Evolutionary conservation across 2,329 filamentous ascomycete species (phyloP).

Genomic region (Phyllosticta citribraziliensis): DNA sequence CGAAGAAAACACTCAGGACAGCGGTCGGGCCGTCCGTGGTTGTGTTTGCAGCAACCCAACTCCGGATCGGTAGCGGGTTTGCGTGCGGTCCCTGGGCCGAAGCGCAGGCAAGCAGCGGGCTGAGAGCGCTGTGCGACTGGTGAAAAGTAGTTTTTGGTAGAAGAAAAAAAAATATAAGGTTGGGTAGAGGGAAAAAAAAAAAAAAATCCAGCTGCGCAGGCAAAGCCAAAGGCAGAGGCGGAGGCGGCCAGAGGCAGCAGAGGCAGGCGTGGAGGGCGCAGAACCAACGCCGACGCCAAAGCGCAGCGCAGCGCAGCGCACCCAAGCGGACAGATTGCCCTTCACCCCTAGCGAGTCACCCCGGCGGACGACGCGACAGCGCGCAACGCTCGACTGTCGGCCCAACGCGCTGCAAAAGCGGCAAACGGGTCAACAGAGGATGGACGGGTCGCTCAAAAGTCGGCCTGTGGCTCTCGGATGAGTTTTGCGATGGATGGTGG

Average conservation of each 20-base stretch:
- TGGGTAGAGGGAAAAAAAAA: not conserved
- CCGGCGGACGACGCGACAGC: slow-evolving; percentile 7
- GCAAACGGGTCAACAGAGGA: not conserved
- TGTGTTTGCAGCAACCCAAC: not conserved
- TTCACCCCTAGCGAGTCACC: slow-evolving; percentile 9
- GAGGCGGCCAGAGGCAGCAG: not conserved
- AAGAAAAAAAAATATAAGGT: not conserved
- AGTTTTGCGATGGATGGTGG: slow-evolving; percentile 9
- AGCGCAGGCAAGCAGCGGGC: not conserved
- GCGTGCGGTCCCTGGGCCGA: not conserved
- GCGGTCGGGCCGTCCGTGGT: not conserved
- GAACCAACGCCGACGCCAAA: not conserved
- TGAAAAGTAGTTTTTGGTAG: not conserved
- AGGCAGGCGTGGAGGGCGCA: not conserved
- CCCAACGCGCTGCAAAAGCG: slow-evolving; percentile 5
- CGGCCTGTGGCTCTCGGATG: not conserved
- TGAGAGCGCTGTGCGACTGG: not conserved
- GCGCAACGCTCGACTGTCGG: slow-evolving; percentile 5
- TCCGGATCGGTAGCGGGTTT: not conserved
- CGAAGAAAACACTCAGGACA: not conserved
- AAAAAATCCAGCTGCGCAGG: not conserved
- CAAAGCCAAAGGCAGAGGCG: not conserved
- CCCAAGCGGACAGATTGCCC: not conserved
- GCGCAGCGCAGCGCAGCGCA: not conserved
- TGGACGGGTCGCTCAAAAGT: slow-evolving; percentile 1